phyloP scores from a whole-genome alignment of 2,329 filamentous ascomycete genomes.

The Fonsecaea erecta region DNA sequence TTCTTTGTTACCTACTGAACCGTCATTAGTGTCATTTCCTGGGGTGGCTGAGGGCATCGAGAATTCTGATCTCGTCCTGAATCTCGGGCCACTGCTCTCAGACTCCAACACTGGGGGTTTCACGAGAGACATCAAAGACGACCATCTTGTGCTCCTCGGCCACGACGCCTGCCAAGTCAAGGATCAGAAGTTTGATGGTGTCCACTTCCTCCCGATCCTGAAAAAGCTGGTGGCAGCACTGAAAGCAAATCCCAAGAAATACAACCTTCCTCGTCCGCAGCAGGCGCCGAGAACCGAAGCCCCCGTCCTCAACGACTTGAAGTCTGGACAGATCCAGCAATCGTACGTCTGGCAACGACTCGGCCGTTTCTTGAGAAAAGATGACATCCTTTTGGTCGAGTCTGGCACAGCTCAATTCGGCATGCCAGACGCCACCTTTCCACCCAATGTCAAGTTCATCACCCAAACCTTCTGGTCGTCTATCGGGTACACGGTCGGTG shows the following conservation, averaged over 20 bases:
- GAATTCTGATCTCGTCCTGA: conserved; percentile 51
- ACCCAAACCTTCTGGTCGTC: conserved; percentile 39
- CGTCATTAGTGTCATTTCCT: conserved; percentile 39
- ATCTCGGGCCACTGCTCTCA: conserved; percentile 54
- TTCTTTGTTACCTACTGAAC: not conserved
- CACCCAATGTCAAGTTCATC: conserved; percentile 35
- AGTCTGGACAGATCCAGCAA: conserved; percentile 26
- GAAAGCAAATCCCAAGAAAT: conserved; percentile 23
- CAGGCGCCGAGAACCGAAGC: conserved; percentile 6
- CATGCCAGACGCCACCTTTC: conserved; percentile 34
- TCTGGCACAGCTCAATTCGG: conserved; percentile 39
- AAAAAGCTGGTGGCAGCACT: conserved; percentile 25
- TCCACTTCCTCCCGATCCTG: conserved; percentile 40
- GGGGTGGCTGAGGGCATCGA: conserved; percentile 43
- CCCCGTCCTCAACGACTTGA: conserved; percentile 34
- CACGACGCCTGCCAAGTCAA: conserved; percentile 34
- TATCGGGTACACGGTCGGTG: conserved; percentile 39
- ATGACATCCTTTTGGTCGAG: conserved; percentile 38
- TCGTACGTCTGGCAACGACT: conserved; percentile 31
- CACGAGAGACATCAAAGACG: conserved; percentile 45
- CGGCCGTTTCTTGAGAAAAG: conserved; percentile 26
- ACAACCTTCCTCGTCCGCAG: conserved; percentile 24
- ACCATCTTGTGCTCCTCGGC: conserved; percentile 42
- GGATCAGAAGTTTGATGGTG: conserved; percentile 31
- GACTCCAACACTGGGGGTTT: conserved; percentile 52